Conservation (phyloP, 2,329 filamentous ascomycete genomes). For the Biscogniauxia marginata region DNA sequence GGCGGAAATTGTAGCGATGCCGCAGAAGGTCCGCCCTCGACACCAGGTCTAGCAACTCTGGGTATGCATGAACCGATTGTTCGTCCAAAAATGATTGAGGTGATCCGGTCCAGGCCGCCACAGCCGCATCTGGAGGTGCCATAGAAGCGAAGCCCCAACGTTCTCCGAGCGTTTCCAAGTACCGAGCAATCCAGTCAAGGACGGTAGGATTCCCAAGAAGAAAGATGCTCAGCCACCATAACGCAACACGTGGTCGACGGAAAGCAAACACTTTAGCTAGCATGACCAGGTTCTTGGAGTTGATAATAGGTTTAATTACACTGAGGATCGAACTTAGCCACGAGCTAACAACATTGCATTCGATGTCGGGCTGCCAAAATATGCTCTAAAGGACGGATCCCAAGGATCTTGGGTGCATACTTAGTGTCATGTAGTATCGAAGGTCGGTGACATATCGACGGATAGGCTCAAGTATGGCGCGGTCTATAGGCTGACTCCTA, state of each 20-base stretch:
- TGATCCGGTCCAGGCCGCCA: constrained; percentile 8
- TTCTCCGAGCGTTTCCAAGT: constrained; percentile 3
- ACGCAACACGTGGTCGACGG: constrained; percentile 2
- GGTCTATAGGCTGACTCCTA: too few species aligned
- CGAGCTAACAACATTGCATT: too few species aligned
- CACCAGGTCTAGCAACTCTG: constrained; percentile 1
- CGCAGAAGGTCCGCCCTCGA: constrained; percentile 6
- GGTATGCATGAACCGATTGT: neutral
- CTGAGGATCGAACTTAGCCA: too few species aligned
- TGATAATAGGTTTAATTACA: too few species aligned
- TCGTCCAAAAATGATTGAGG: constrained; percentile 8
- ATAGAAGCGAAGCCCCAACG: constrained; percentile 1
- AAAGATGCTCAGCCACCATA: constrained; percentile 6
- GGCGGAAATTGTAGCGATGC: constrained; percentile 3
- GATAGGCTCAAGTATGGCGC: too few species aligned
- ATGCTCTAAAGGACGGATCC: too few species aligned
- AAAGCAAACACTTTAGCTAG: constrained; percentile 5
- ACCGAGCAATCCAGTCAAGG: constrained; percentile 3
- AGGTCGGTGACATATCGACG: too few species aligned
- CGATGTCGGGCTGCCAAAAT: too few species aligned
- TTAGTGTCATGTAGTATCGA: too few species aligned
- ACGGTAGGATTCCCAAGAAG: constrained; percentile 2
- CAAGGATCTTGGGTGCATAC: too few species aligned
- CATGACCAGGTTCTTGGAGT: too few species aligned
- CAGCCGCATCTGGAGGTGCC: constrained; percentile 1